These are phyloP conservation scores for Inonotus obliquus DNA, from an alignment of 1,284 basidiomycete genomes.

Conservation along the genomic window DNA sequence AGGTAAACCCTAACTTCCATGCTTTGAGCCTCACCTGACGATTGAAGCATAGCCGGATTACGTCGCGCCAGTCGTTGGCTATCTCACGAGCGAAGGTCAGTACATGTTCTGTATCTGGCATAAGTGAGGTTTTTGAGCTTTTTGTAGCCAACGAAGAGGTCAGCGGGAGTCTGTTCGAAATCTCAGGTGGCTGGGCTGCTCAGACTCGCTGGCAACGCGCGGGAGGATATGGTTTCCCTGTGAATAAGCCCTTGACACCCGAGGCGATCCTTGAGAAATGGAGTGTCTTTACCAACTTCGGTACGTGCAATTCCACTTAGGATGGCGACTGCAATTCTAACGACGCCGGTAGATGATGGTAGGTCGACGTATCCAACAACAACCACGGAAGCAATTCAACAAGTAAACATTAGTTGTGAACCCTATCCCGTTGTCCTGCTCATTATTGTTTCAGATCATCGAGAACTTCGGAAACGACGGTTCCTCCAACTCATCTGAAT, in stretches of 20 bases:
- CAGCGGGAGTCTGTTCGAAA: slow-evolving; percentile 82
- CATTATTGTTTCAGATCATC: slow-evolving; percentile 46
- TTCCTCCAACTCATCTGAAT: slow-evolving; percentile 34
- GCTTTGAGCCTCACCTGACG: background rate
- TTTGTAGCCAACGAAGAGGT: slow-evolving; percentile 63
- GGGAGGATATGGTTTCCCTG: slow-evolving; percentile 84
- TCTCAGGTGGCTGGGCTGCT: slow-evolving; percentile 90
- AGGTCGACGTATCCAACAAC: slow-evolving; percentile 75
- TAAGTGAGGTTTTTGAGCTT: background rate
- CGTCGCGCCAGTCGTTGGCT: slow-evolving; percentile 90
- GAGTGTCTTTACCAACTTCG: slow-evolving; percentile 78
- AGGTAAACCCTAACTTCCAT: slow-evolving; percentile 37
- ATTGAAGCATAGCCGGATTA: slow-evolving; percentile 68
- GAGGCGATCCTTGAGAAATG: slow-evolving; percentile 80
- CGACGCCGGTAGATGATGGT: slow-evolving; percentile 52
- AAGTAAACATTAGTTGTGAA: slow-evolving; percentile 35
- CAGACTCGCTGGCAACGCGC: slow-evolving; percentile 93
- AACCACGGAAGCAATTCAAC: slow-evolving; percentile 68
- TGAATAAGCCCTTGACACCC: slow-evolving; percentile 66
- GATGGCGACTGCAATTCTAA: slow-evolving; percentile 5
- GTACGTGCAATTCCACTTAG: slow-evolving; percentile 38
- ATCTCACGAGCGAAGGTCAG: slow-evolving; percentile 74
- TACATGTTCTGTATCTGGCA: background rate
- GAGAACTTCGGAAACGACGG: slow-evolving; percentile 75
- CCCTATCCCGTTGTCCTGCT: background rate